Conservation (phyloP, 1,139 yeast genomes). For the Debaryomyces fabryi region DNA sequence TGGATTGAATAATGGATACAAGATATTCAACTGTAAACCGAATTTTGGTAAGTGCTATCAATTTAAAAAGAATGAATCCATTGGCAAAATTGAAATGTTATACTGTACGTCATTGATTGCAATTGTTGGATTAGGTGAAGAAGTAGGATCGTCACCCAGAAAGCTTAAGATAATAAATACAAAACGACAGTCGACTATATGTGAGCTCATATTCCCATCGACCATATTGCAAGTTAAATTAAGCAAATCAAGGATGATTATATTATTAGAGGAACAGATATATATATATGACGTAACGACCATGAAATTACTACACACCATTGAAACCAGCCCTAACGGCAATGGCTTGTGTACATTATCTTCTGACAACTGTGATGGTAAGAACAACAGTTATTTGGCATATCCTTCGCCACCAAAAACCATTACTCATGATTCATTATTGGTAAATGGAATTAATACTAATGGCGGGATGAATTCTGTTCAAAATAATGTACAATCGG, state of each 20-base stretch:
- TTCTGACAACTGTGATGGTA: slow-evolving; percentile 41
- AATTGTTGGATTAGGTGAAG: slow-evolving; percentile 85
- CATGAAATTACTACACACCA: slow-evolving; percentile 85
- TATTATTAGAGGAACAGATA: slow-evolving; percentile 80
- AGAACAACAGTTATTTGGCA: slow-evolving; percentile 69
- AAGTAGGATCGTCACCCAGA: slow-evolving; percentile 77
- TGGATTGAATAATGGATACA: slow-evolving; percentile 77
- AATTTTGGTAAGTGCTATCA: slow-evolving; percentile 75
- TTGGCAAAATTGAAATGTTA: slow-evolving; percentile 85
- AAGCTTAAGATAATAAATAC: slow-evolving; percentile 82
- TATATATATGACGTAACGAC: slow-evolving; percentile 86
- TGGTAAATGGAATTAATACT: slow-evolving; percentile 47
- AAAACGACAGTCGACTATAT: slow-evolving; percentile 67
- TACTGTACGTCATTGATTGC: slow-evolving; percentile 88
- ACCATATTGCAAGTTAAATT: slow-evolving; percentile 76
- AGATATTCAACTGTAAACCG: slow-evolving; percentile 86
- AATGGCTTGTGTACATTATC: slow-evolving; percentile 67
- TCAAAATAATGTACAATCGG: slow-evolving; percentile 47
- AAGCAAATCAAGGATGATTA: slow-evolving; percentile 73
- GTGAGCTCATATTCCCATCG: slow-evolving; percentile 89
- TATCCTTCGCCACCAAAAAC: slow-evolving; percentile 82
- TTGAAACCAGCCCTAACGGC: slow-evolving; percentile 78
- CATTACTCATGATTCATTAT: slow-evolving; percentile 45
- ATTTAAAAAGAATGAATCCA: slow-evolving; percentile 51
- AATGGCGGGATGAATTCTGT: slow-evolving; percentile 49